phyloP scores from a whole-genome alignment of 495 filamentous ascomycete genomes.

The Tuber indicum region DNA sequence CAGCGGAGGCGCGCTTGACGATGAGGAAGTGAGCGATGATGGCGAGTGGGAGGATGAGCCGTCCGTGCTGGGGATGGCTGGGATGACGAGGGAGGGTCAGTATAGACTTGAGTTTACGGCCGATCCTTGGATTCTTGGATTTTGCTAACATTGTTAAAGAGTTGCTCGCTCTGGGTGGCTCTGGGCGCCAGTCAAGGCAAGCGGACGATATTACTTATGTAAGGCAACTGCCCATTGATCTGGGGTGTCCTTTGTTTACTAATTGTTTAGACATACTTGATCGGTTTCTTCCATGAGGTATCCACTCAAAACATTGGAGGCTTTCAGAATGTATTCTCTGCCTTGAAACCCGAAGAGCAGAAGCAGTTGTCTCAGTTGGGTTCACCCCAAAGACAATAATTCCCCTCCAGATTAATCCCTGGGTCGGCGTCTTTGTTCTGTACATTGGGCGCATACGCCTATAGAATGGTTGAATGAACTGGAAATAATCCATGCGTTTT shows the following conservation, averaged over 20 bases:
- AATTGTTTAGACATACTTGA: slow-evolving; percentile 59
- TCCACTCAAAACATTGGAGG: slow-evolving; percentile 58
- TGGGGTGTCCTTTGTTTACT: slow-evolving; percentile 4
- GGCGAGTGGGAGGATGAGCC: slow-evolving; percentile 92
- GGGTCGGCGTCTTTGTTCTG: not conserved
- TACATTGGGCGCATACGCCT: not conserved
- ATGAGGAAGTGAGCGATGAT: slow-evolving; percentile 55
- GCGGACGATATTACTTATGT: slow-evolving; percentile 76
- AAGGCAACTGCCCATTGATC: slow-evolving; percentile 10
- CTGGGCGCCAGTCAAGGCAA: slow-evolving; percentile 55
- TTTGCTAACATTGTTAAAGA: slow-evolving; percentile 45
- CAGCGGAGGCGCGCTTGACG: slow-evolving; percentile 45
- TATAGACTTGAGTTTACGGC: not conserved
- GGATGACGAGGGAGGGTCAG: slow-evolving; percentile 46
- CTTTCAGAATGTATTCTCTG: slow-evolving; percentile 66
- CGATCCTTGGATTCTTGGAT: not conserved
- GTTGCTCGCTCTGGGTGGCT: slow-evolving; percentile 66
- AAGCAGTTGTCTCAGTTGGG: slow-evolving; percentile 31
- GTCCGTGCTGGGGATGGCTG: slow-evolving; percentile 61
- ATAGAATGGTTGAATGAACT: not conserved
- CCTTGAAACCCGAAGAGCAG: slow-evolving; percentile 67
- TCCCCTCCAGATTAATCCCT: not conserved
- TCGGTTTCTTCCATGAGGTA: slow-evolving; percentile 71
- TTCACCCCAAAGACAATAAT: slow-evolving; percentile 15
- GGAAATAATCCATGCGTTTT: slow-evolving; percentile 12